phyloP scores from a whole-genome alignment of 495 filamentous ascomycete genomes.

The Penicillium canariense region DNA sequence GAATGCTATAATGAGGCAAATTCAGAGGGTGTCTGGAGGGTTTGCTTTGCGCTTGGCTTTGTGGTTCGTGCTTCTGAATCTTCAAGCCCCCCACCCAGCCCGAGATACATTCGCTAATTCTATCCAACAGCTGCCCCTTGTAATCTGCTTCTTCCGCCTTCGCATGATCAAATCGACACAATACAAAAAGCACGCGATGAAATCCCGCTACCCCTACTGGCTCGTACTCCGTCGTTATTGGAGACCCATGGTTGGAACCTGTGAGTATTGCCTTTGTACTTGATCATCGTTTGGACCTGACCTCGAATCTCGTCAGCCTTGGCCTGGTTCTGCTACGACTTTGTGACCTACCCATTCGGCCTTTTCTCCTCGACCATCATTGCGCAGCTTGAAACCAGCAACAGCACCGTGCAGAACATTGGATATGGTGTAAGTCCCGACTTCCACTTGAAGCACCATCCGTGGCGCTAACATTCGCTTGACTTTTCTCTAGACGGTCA shows the following conservation, averaged over 20 bases:
- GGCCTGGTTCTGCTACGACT: constrained; percentile 44
- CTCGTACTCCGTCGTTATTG: constrained; percentile 38
- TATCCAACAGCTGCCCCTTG: constrained; percentile 26
- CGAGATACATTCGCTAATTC: background rate
- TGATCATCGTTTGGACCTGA: background rate
- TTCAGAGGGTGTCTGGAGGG: constrained; percentile 34
- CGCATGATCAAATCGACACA: constrained; percentile 40
- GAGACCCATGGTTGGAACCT: constrained; percentile 41
- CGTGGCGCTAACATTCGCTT: background rate
- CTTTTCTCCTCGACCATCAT: constrained; percentile 41
- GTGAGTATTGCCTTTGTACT: constrained; percentile 13
- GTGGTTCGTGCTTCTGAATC: constrained; percentile 22
- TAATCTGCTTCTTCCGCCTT: constrained; percentile 38
- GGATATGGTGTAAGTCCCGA: constrained; percentile 35
- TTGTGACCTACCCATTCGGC: constrained; percentile 42
- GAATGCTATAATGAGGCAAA: constrained; percentile 25
- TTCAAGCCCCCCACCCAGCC: too few species aligned
- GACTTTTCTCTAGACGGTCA: constrained; percentile 27
- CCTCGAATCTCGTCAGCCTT: constrained; percentile 14
- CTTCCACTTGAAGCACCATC: background rate
- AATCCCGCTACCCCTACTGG: constrained; percentile 33
- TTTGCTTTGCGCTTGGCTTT: constrained; percentile 35
- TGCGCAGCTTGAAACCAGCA: constrained; percentile 32
- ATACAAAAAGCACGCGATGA: constrained; percentile 37
- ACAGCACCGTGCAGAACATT: constrained; percentile 43